phyloP scores from a whole-genome alignment of 208 protist species.

The Leishmania lainsoni region DNA sequence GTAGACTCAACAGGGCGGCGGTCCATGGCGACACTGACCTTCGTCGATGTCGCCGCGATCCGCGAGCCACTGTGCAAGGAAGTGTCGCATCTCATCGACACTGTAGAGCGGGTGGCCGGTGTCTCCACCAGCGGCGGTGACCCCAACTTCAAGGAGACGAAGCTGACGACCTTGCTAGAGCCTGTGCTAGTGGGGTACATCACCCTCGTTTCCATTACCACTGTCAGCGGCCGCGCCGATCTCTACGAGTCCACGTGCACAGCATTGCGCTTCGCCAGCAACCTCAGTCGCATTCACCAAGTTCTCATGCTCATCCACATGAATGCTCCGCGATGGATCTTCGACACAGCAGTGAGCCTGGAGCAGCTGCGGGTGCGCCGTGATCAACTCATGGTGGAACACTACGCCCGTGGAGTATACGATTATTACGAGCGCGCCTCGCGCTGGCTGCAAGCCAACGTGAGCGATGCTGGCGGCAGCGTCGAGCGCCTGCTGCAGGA shows the following conservation, averaged over 20 bases:
- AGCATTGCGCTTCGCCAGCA: conserved; percentile 62
- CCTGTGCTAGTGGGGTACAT: conserved; percentile 76
- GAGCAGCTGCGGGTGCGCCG: conserved; percentile 62
- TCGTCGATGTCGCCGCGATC: conserved; percentile 84
- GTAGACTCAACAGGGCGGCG: conserved; percentile 71
- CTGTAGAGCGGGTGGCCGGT: conserved; percentile 63
- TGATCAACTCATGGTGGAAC: conserved; percentile 48
- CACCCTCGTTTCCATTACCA: conserved; percentile 83
- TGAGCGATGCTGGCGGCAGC: conserved; percentile 49
- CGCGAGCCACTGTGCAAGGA: conserved; percentile 62
- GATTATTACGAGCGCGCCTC: conserved; percentile 67
- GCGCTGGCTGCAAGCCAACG: conserved; percentile 63
- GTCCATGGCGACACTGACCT: conserved; percentile 87
- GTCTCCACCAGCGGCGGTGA: conserved; percentile 49
- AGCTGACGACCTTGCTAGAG: conserved; percentile 80
- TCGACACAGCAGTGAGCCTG: conserved; percentile 67
- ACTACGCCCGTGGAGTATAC: conserved; percentile 71
- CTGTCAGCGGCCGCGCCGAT: conserved; percentile 75
- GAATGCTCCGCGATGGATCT: conserved; percentile 76
- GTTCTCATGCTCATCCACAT: conserved; percentile 84
- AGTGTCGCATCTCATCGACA: conserved; percentile 71
- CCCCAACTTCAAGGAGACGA: conserved; percentile 61
- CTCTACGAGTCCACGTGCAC: conserved; percentile 65
- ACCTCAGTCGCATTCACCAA: conserved; percentile 77
- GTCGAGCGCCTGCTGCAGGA: conserved; percentile 61